Evolutionary conservation across 257 asterid species (phyloP).

Genomic region (Coffea canephora): DNA sequence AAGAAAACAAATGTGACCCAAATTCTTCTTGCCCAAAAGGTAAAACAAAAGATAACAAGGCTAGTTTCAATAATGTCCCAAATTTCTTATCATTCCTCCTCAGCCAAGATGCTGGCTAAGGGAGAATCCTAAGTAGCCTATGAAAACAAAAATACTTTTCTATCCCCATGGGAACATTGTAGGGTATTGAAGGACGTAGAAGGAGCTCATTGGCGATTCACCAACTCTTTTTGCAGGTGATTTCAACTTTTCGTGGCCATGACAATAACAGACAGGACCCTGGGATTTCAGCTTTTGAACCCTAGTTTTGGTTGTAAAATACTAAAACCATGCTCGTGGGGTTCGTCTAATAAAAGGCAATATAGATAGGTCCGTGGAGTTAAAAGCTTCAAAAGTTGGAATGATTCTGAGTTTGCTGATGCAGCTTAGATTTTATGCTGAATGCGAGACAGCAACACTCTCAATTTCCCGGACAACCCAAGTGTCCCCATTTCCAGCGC

Average conservation of each 20-base stretch:
- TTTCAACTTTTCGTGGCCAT: constrained; percentile 43
- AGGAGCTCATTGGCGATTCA: constrained; percentile 33
- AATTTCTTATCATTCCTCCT: constrained; percentile 2
- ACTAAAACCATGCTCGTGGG: constrained; percentile 35
- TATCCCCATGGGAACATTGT: constrained; percentile 23
- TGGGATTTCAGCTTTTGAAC: constrained; percentile 44
- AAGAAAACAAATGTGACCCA: neutral
- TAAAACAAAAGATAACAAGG: neutral
- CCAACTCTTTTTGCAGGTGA: neutral
- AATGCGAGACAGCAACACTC: constrained; percentile 51
- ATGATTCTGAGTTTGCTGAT: constrained; percentile 40
- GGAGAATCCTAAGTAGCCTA: constrained; percentile 53
- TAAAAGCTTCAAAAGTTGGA: constrained; percentile 50
- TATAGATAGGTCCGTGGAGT: constrained; percentile 12
- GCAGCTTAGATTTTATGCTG: constrained; percentile 48
- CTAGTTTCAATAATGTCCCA: neutral
- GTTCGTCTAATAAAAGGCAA: constrained; percentile 28
- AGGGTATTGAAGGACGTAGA: constrained; percentile 31
- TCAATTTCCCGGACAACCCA: constrained; percentile 12
- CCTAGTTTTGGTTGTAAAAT: constrained; percentile 19
- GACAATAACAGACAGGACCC: constrained; percentile 37
- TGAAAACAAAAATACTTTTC: constrained; percentile 35
- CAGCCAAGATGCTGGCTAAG: constrained; percentile 15
- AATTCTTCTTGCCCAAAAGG: neutral
- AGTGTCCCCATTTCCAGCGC: constrained; percentile 22